Base-by-base conservation (phyloP, 257 asterid species). In the Fraxinus pennsylvanica region DNA sequence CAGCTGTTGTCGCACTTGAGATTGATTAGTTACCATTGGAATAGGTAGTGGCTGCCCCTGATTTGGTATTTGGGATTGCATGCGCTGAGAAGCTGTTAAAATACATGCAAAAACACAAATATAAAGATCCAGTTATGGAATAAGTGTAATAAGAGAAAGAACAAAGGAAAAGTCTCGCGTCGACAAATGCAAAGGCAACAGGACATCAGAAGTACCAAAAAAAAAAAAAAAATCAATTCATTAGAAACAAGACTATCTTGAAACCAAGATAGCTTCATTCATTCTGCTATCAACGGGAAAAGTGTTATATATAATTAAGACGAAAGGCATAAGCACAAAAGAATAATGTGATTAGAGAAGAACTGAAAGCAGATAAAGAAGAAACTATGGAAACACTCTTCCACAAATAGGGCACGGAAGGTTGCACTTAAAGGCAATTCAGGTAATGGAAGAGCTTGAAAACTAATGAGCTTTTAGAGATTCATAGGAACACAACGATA, bases 21-120 rank as follows among this genome's bases (percentile, higher is more conserved):
- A 82, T 83, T 90, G 99, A 85, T 88, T 90, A 73, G 87, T 74
- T 73, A 80, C 89, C 82, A 90, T 81, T 63, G 97, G 85, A 80
- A 83, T 83, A 74, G 92, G 79, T 68, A 88, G 87, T 77, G 83
- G 92, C 82, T 87, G 97, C 67, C 84, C 96, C 83, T 89, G 99
- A 86, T 87, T 92, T 78, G 84, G 96, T 30, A 96, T 81, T 85
- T 93, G 98, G 75, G 98, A 79, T 77, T 87, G 99, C 87, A 90
- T 86, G 81, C 78, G 75, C 66, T 91, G 96, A 71, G 96, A 87
- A 83, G 82, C 99, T 93, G 83, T 82, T 72, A 67, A 74, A 80
- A 79, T 71, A 74, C 71, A 67, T 50, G 32, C 61, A 66, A 38
- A 73, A 25, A 41, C 45, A 50, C 13, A 66, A n/a, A 74, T 38